Evolutionary conservation across 768 basidiomycete genomes (phyloP), one percentile per base, ranked within the genome.

Genomic region (Boletellus ananas): DNA sequence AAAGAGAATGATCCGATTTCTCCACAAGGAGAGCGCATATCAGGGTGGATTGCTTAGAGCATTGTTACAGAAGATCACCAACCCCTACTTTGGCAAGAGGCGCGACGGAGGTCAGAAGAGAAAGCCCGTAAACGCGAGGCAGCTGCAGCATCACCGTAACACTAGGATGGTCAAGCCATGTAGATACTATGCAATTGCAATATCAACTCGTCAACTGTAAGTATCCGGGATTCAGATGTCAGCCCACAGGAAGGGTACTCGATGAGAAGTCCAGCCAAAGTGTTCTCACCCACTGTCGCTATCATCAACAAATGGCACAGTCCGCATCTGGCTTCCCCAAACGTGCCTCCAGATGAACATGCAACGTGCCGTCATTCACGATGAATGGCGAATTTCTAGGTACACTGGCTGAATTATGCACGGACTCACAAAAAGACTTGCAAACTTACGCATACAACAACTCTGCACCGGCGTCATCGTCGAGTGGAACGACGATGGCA

Each of bases 381-480:
- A 79, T 74, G 55, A 75, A 80, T 1, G 76, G 70, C 13, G 71
- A 79, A 20, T 73, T 74, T 2, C 76, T 78, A 35, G 38, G 5
- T 16, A 45, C 3, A 6, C 25, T 10, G 9, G 33, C n/a, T 54
- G 10, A 55, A 48, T 6, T 31, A 36, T 20, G 6, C 25, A 4
- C 1, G 12, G 27, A 34, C 11, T 23, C 21, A 37, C 17, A 13
- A 13, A 3, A n/a, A 1, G 27, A 10, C 6, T 18, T n/a, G 7
- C 3, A 21, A 2, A 72, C 81, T 63, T 47, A 84, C 81, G 74
- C 72, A 27, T 79, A 80, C 44, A 79, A 74, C 6, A 84, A 58
- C 47, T 77, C 77, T 1, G 69, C 61, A 2, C 81, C 65, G 63
- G 63, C 42, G 57, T 52, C 54, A 55, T 76, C 25, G 70, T 73